These are phyloP conservation scores for Gracilaria caudata DNA, from an alignment of 23 red algal species.

Conservation along the genomic window DNA sequence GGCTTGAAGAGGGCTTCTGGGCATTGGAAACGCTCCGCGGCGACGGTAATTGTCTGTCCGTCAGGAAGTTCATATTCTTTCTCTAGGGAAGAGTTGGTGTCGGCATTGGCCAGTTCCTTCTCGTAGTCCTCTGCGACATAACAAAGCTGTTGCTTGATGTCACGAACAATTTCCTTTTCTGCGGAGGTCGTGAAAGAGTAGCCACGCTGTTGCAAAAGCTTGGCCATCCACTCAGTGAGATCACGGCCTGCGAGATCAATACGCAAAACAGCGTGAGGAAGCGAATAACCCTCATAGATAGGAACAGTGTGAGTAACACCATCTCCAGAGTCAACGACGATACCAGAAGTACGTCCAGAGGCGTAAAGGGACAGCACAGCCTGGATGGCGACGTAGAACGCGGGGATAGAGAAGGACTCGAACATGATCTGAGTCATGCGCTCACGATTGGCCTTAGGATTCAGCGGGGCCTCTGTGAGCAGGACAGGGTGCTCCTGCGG, in stretches of 20 bases:
- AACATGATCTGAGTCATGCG: conserved; percentile 99
- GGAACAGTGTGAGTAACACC: conserved; percentile 99
- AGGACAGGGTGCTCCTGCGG: conserved; percentile 96
- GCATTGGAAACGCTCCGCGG: conserved; percentile 95
- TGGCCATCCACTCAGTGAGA: conserved; percentile 94
- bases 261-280: conserved; percentile 96
- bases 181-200: conserved; percentile 99
- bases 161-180: conserved; percentile 99
- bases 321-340: conserved; percentile 98
- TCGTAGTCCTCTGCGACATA: conserved; percentile 99
- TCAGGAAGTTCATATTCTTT: conserved; percentile 99
- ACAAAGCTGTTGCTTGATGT: conserved; percentile 99
- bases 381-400: conserved; percentile 99
- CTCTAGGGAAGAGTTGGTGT: conserved; percentile 79
- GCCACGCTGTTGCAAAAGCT: conserved; percentile 93
- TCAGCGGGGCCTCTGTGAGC: conserved; percentile 98
- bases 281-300: conserved; percentile 99
- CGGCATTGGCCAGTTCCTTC: conserved; percentile 83
- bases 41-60: conserved; percentile 97
- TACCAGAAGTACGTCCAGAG: conserved; percentile 98
- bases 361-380: conserved; percentile 98
- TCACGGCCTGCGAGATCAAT: conserved; percentile 98
- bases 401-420: conserved; percentile 95
- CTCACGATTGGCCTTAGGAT: conserved; percentile 98
- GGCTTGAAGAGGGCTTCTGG: conserved; percentile 99